Evolutionary conservation across 2,329 filamentous ascomycete genomes (phyloP).

Genomic region (Phoma sp.): DNA sequence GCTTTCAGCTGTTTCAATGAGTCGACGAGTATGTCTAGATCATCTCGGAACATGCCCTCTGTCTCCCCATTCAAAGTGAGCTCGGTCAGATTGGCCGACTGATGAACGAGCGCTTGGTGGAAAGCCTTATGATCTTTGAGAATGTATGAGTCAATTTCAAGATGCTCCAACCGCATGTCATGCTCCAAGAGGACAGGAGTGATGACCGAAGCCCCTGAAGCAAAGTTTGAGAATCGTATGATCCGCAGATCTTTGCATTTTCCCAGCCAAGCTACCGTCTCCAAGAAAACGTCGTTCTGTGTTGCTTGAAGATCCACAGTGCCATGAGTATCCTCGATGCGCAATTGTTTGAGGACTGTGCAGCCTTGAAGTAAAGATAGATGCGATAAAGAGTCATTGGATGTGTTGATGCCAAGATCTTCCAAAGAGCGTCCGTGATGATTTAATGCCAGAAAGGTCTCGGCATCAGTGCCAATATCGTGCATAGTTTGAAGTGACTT

Average conservation of each 20-base stretch:
- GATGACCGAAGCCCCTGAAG: conserved; percentile 60
- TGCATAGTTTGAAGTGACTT: conserved; percentile 65
- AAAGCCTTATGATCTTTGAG: conserved; percentile 59
- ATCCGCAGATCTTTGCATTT: conserved; percentile 59
- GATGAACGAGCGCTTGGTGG: conserved; percentile 59
- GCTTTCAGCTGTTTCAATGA: conserved; percentile 59
- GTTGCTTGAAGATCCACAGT: conserved; percentile 56
- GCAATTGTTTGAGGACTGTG: conserved; percentile 56
- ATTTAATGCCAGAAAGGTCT: conserved; percentile 61
- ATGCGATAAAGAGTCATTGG: conserved; percentile 56
- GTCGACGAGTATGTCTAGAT: conserved; percentile 57
- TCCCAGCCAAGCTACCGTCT: conserved; percentile 61
- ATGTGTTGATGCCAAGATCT: conserved; percentile 59
- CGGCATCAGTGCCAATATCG: conserved; percentile 59
- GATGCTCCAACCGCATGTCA: conserved; percentile 54
- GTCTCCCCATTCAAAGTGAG: conserved; percentile 56
- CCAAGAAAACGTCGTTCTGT: conserved; percentile 59
- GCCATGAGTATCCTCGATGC: conserved; percentile 55
- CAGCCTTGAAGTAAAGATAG: conserved; percentile 58
- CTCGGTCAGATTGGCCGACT: conserved; percentile 57
- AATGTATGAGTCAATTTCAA: conserved; percentile 58
- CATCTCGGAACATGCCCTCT: conserved; percentile 54
- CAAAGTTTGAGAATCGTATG: conserved; percentile 59
- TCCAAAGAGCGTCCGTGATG: conserved; percentile 62
- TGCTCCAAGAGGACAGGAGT: conserved; percentile 56